Evolutionary conservation across 2,329 filamentous ascomycete species (phyloP), one percentile per base, ranked within the genome.

Genomic region (Hypoxylon sp.): DNA sequence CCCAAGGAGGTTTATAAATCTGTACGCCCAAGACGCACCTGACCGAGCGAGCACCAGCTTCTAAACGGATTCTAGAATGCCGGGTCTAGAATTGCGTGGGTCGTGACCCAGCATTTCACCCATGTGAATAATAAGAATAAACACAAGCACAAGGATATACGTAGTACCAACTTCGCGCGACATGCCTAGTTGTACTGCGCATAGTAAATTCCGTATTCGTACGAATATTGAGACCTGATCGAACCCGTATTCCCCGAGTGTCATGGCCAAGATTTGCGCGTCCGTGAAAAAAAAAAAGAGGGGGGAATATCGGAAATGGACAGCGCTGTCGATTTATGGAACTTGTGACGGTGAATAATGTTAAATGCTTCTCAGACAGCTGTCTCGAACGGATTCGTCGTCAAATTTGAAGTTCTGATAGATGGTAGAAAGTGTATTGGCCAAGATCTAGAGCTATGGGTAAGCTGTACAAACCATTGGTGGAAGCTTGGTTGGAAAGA

Each of bases 311-410:
- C 25, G 6, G 51, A 53, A 30, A 48, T 60, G 40, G 35, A 55
- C 17, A 48, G 17, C 17, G 42, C 49, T 7, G 48, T 50, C 31
- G 50, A 57, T 49, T 56, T 44, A 61, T 61, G 64, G 68, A 62
- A 61, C 61, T 44, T n/a, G 51, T 42, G 49, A 22, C 17, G n/a
- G 42, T 27, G 37, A 48, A 60, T 35, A 44, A 22, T 40, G 50
- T 61, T 44, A 44, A 35, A 27, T 61, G 51, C 40, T 27, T 57
- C 53, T 60, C 27, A 40, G 27, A 64, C 65, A 70, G 58, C 61
- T 68, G 65, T 70, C 65, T 58, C 48, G 56, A 61, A 63, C 51
- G 59, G 59, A 71, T 68, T 71, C 62, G 65, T 54, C 65, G 65
- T 55, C 20, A 37, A 57, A 44, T 49, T 53, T 54, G 50, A 70